phyloP scores from a whole-genome alignment of 768 basidiomycete species.

The Kwoniella sp. region DNA sequence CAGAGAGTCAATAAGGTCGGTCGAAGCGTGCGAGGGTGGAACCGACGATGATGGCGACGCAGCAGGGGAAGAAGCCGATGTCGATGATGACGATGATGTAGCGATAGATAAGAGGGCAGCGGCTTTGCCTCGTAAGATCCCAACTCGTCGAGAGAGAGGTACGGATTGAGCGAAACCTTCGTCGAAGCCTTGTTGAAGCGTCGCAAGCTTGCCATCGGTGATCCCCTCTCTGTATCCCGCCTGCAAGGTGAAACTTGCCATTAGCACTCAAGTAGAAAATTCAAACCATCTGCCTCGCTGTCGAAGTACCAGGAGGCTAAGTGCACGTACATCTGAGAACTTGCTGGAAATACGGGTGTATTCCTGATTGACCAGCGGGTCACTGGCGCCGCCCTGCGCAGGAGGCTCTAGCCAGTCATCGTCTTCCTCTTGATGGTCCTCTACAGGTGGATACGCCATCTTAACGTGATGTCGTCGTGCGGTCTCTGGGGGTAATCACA shows the following conservation, averaged over 20 bases:
- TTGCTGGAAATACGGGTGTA: constrained; percentile 46
- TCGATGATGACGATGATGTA: constrained; percentile 18
- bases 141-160: constrained; percentile 75
- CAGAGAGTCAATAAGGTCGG: constrained; percentile 39
- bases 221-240: constrained; percentile 97
- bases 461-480: too few relatives aligned
- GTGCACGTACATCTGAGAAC: constrained; percentile 55
- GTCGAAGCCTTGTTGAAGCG: constrained; percentile 89
- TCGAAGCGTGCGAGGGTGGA: not conserved
- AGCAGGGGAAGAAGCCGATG: not conserved
- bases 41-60: not conserved
- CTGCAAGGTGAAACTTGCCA: constrained; percentile 58
- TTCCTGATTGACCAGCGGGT: constrained; percentile 49
- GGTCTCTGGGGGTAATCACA: not conserved
- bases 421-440: constrained; percentile 20
- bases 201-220: constrained; percentile 81
- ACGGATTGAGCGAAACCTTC: constrained; percentile 66
- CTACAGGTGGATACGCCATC: constrained; percentile 12
- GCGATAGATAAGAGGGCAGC: constrained; percentile 64
- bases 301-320: too few relatives aligned
- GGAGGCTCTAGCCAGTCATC: constrained; percentile 47
- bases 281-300: too few relatives aligned
- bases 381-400: constrained; percentile 33
- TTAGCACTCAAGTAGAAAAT: too few relatives aligned
- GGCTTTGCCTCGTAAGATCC: constrained; percentile 71